A percentile compares a stretch with the other conserved stretches of the same genome.
Conservation (phyloP, 257 asterid species). For the Ilex asprella region DNA sequence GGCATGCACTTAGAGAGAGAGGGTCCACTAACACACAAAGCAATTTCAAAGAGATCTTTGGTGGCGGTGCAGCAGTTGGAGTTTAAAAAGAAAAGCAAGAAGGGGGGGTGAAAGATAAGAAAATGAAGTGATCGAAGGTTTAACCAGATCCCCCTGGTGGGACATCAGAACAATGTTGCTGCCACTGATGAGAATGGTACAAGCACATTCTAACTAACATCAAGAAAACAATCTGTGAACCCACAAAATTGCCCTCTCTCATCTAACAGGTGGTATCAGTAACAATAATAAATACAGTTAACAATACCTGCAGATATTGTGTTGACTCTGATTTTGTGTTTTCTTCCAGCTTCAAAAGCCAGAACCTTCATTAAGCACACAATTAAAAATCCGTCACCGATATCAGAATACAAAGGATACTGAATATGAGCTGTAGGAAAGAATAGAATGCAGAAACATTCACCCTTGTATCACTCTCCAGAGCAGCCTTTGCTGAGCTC, state of each 20-base stretch:
- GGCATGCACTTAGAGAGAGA: too few species aligned
- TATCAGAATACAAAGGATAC: background rate
- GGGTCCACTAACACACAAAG: too few species aligned
- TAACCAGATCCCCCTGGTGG: too few species aligned
- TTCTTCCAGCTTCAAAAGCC: slow-evolving; percentile 94
- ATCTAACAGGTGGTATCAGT: background rate
- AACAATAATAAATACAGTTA: background rate
- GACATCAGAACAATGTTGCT: background rate
- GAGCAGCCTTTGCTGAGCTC: slow-evolving; percentile 92
- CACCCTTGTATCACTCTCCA: slow-evolving; percentile 85
- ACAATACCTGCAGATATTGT: slow-evolving; percentile 82
- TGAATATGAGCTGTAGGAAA: slow-evolving; percentile 2
- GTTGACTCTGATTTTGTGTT: slow-evolving; percentile 77
- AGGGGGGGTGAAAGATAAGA: too few species aligned
- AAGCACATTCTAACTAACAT: background rate
- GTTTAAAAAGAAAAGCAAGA: too few species aligned
- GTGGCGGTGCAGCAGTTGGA: too few species aligned
- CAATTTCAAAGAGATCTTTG: too few species aligned
- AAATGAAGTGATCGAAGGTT: too few species aligned
- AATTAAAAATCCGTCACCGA: background rate
- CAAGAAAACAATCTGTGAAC: background rate
- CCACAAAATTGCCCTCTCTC: background rate
- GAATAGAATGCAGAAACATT: slow-evolving; percentile 12
- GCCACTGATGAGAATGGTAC: background rate
- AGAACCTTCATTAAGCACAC: slow-evolving; percentile 48